Conservation (phyloP, 148 eudicot genomes). For the Hydrangea macrophylla region DNA sequence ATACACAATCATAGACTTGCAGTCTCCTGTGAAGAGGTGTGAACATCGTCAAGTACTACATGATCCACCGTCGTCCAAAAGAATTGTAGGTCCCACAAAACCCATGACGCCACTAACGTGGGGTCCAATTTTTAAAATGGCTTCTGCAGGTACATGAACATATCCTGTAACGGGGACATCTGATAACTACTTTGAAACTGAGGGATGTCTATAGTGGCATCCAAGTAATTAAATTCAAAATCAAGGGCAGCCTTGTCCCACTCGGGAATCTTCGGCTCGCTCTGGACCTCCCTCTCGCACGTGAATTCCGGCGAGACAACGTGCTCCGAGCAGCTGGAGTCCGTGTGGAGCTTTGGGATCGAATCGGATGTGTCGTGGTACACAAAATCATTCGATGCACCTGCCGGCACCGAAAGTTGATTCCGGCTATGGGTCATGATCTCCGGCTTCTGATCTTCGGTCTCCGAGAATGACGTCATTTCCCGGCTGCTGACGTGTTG, state of each 20-base stretch:
- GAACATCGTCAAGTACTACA: neutral
- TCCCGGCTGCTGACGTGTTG: neutral
- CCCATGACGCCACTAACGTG: neutral
- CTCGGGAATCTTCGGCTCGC: slow-evolving; percentile 42
- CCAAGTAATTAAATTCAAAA: slow-evolving; percentile 32
- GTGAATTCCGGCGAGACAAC: slow-evolving; percentile 47
- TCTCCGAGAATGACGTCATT: slow-evolving; percentile 4
- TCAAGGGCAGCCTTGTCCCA: slow-evolving; percentile 31
- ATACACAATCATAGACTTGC: neutral
- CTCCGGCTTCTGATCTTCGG: slow-evolving; percentile 40
- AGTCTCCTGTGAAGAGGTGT: neutral
- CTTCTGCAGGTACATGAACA: slow-evolving; percentile 42
- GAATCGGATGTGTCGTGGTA: slow-evolving; percentile 48
- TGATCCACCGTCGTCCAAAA: neutral
- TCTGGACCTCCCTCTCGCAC: slow-evolving; percentile 46
- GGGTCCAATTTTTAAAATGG: slow-evolving; percentile 24
- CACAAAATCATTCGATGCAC: slow-evolving; percentile 29
- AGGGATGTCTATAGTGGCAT: slow-evolving; percentile 25
- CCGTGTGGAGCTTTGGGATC: slow-evolving; percentile 39
- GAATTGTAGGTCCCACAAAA: neutral
- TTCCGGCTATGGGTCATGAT: slow-evolving; percentile 10
- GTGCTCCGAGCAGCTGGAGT: slow-evolving; percentile 57
- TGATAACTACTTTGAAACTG: slow-evolving; percentile 20
- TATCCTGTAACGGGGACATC: slow-evolving; percentile 42
- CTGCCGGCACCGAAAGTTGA: slow-evolving; percentile 3